Percentiles rank a stretch among this genome's conserved stretches.
These are phyloP conservation scores for Allantophomopsis lycopodina DNA, from an alignment of 2,329 filamentous ascomycete species.

Conservation along the genomic window DNA sequence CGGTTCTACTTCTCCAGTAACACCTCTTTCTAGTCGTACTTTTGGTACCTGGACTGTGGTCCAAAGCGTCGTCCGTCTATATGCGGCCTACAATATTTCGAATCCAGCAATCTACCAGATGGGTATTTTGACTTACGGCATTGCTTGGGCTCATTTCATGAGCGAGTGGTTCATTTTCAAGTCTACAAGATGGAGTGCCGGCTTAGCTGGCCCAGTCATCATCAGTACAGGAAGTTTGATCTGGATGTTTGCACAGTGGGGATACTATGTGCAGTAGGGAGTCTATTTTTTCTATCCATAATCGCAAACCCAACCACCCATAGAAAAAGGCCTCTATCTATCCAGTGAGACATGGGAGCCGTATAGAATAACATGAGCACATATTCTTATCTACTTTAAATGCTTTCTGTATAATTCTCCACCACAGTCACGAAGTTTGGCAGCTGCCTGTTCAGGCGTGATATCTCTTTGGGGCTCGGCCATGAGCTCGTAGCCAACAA, in stretches of 20 bases:
- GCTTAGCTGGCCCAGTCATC: slow-evolving; percentile 40
- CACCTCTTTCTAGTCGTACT: slow-evolving; percentile 53
- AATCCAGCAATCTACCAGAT: slow-evolving; percentile 46
- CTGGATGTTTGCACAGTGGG: slow-evolving; percentile 56
- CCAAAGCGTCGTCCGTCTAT: slow-evolving; percentile 43
- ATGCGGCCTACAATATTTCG: slow-evolving; percentile 53
- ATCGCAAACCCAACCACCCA: too few species aligned
- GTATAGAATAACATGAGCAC: too few species aligned
- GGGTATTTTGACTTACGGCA: slow-evolving; percentile 46
- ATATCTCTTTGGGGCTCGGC: slow-evolving; percentile 97
- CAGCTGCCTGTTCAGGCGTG: slow-evolving; percentile 88
- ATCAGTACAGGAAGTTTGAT: slow-evolving; percentile 32
- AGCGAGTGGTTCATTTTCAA: slow-evolving; percentile 72
- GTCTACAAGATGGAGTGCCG: slow-evolving; percentile 50
- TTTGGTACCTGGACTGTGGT: slow-evolving; percentile 63
- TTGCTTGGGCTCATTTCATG: slow-evolving; percentile 42
- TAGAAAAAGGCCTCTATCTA: too few species aligned
- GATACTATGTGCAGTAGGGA: slow-evolving; percentile 44
- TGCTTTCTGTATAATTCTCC: slow-evolving; percentile 71
- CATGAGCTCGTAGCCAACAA: slow-evolving; percentile 94
- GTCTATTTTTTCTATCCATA: too few species aligned
- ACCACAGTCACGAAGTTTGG: slow-evolving; percentile 59
- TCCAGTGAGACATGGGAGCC: too few species aligned
- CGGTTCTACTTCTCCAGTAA: slow-evolving; percentile 39
- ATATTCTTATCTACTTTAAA: neutral